These are phyloP conservation scores for Pyrenochaeta sp. DNA, from an alignment of 2,329 filamentous ascomycete species.

Conservation along the genomic window DNA sequence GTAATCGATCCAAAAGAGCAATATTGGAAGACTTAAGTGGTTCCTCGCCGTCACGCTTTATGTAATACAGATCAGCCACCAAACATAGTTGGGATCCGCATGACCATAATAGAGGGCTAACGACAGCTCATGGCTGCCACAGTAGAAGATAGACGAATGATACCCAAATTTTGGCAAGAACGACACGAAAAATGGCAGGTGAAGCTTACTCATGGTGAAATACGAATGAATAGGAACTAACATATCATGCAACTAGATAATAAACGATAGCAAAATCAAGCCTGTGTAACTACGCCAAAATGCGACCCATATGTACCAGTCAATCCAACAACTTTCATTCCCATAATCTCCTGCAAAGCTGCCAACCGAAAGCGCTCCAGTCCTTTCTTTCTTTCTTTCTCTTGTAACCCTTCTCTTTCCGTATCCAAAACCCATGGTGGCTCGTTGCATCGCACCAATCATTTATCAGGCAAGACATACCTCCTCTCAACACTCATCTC, in stretches of 20 bases:
- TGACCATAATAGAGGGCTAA: too few relatives aligned
- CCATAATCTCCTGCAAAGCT: neutral
- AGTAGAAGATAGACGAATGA: neutral
- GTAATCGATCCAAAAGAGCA: neutral
- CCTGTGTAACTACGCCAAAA: neutral
- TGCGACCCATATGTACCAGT: neutral
- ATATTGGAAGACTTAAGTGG: too few relatives aligned
- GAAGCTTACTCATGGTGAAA: neutral
- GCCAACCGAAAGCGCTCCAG: neutral
- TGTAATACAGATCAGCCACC: too few relatives aligned
- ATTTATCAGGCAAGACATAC: slow-evolving; percentile 56
- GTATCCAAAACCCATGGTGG: neutral
- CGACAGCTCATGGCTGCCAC: too few relatives aligned
- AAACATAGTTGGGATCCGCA: too few relatives aligned
- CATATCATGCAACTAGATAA: neutral
- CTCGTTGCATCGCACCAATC: neutral
- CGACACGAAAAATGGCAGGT: neutral
- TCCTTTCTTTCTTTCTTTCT: neutral
- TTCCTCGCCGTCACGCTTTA: too few relatives aligned
- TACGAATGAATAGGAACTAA: neutral
- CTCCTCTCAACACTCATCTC: slow-evolving; percentile 60
- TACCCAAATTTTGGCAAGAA: neutral
- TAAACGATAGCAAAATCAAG: neutral
- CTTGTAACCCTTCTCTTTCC: neutral
- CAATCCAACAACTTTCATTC: neutral